These are phyloP conservation scores for Suillus sp. DNA, from an alignment of 768 basidiomycete species.

Conservation along the genomic window DNA sequence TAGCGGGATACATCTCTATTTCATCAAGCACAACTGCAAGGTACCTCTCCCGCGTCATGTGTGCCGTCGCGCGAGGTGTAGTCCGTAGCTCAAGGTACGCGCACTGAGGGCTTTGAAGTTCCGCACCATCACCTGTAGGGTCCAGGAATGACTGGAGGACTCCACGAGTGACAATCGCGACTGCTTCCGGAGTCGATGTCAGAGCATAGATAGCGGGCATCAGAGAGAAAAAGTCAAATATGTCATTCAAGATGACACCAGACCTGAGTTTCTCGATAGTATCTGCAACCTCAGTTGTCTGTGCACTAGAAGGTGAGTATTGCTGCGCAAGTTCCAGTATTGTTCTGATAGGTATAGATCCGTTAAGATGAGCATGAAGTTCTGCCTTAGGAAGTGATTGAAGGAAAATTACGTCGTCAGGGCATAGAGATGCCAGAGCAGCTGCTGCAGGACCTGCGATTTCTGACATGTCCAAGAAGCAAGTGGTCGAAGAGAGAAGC, in stretches of 20 bases:
- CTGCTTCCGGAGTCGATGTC: conserved; percentile 58
- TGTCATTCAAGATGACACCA: conserved; percentile 47
- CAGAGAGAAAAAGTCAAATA: conserved; percentile 73
- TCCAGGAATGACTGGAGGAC: conserved; percentile 65
- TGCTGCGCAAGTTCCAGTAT: conserved; percentile 64
- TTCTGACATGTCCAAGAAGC: conserved; percentile 6
- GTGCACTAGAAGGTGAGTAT: conserved; percentile 21
- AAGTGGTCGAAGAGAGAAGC: too few species aligned
- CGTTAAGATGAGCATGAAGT: conserved; percentile 84
- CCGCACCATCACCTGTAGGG: conserved; percentile 20
- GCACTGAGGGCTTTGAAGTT: conserved; percentile 47
- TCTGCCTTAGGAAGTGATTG: conserved; percentile 75
- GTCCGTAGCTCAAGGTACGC: conserved; percentile 82
- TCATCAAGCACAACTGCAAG: conserved; percentile 66
- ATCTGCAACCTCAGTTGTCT: conserved; percentile 23
- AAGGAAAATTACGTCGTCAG: conserved; percentile 59
- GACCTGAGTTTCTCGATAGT: conserved; percentile 45
- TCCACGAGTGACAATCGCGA: conserved; percentile 59
- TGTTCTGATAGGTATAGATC: conserved; percentile 70
- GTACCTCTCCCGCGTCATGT: conserved; percentile 64
- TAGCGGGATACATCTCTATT: conserved; percentile 54
- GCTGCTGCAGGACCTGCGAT: conserved; percentile 38
- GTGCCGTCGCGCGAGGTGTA: conserved; percentile 61
- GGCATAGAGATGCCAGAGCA: conserved; percentile 57
- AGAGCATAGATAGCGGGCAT: conserved; percentile 82